phyloP scores from a whole-genome alignment of 768 basidiomycete genomes.

The Serendipita vermifera region DNA sequence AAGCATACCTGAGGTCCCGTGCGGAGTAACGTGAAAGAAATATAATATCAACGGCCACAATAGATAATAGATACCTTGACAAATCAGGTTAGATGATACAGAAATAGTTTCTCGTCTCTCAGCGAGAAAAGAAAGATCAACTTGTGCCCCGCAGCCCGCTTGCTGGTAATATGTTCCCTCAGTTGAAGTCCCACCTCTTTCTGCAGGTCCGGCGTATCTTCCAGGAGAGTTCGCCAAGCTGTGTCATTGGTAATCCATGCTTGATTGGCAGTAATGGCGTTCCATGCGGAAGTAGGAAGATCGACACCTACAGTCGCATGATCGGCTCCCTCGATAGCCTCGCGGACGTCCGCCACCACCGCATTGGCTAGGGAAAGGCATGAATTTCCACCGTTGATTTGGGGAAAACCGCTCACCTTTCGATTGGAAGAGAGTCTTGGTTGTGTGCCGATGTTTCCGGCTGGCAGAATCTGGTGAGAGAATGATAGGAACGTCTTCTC shows the following conservation, averaged over 20 bases:
- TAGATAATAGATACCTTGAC: too few species aligned
- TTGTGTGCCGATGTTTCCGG: conserved; percentile 53
- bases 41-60: too few species aligned
- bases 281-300: conserved; percentile 46
- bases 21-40: too few species aligned
- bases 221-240: conserved; percentile 47
- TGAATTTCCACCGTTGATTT: conserved; percentile 2
- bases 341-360: conserved; percentile 42
- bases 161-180: conserved; percentile 45
- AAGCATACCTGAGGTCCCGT: too few species aligned
- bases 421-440: conserved; percentile 29
- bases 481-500: conserved; percentile 43
- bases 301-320: conserved; percentile 64
- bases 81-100: conserved; percentile 28
- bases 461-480: conserved; percentile 62
- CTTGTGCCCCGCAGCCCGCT: conserved; percentile 43
- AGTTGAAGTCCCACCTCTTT: conserved; percentile 53
- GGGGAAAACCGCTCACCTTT: conserved; percentile 1
- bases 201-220: conserved; percentile 43
- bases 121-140: conserved; percentile 55
- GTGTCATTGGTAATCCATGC: conserved; percentile 68
- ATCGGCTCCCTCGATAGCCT: conserved; percentile 39
- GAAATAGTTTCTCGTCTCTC: conserved; percentile 53
- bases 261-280: conserved; percentile 42
- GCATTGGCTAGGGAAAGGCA: conserved; percentile 43